A percentile compares a stretch with the other conserved stretches of the same genome.
Evolutionary conservation across 2,329 filamentous ascomycete genomes (phyloP).

Genomic region (Diaporthe sp.): DNA sequence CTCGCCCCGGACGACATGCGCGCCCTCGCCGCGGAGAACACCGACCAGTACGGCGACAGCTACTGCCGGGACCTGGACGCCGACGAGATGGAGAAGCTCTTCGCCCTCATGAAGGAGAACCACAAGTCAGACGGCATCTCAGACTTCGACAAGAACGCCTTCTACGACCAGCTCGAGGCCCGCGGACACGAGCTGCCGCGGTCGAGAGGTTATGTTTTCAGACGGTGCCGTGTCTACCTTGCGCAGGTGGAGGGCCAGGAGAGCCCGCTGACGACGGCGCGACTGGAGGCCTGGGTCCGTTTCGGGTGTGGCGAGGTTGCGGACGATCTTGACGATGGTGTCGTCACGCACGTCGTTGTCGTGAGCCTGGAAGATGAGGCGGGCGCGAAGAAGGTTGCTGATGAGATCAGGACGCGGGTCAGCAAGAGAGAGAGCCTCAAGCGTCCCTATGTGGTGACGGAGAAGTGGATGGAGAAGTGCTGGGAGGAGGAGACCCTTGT

Average conservation of each 20-base stretch:
- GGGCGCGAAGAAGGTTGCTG: conserved; percentile 55
- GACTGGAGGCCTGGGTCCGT: conserved; percentile 69
- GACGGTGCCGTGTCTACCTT: conserved; percentile 60
- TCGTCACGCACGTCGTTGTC: conserved; percentile 82
- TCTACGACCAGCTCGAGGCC: conserved; percentile 69
- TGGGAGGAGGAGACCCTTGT: conserved; percentile 84
- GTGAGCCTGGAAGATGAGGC: conserved; percentile 58
- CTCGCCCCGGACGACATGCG: conserved; percentile 72
- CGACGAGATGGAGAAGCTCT: conserved; percentile 56
- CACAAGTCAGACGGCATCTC: conserved; percentile 43
- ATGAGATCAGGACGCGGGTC: conserved; percentile 61
- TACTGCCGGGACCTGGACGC: conserved; percentile 75
- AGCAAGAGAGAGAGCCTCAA: conserved; percentile 56
- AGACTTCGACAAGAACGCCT: conserved; percentile 59
- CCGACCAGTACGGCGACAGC: conserved; percentile 87
- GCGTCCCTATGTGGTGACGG: conserved; percentile 78
- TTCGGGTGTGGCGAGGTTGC: conserved; percentile 78
- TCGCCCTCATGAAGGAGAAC: conserved; percentile 51
- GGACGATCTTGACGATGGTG: conserved; percentile 63
- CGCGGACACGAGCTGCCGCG: conserved; percentile 67
- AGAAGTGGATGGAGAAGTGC: conserved; percentile 82
- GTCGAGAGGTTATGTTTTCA: conserved; percentile 67
- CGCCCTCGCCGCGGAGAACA: conserved; percentile 69
- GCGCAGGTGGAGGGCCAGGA: conserved; percentile 48
- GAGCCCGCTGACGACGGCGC: conserved; percentile 53